Base-by-base conservation (phyloP, 2,329 filamentous ascomycete genomes). In the Fusarium duplospermum region DNA sequence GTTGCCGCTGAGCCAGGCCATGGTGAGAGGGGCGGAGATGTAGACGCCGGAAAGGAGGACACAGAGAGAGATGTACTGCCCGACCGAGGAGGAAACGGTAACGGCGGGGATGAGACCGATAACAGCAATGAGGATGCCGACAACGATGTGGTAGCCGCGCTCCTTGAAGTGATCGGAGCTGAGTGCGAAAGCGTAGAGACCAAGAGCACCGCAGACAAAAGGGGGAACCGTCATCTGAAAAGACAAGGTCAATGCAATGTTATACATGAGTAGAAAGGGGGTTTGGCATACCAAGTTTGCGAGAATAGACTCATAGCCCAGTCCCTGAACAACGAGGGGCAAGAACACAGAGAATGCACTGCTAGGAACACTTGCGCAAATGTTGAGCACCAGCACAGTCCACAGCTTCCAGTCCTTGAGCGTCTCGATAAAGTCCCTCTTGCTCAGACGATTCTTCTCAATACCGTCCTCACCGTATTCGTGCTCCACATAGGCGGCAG, bases 1-100 rank as follows among this genome's bases (percentile, higher is more conserved):
- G 58, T 79, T 79, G 66, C 77, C 77, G 50, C 74, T 79, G 22
- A 79, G 73, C 77, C 77, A 79, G 8, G 77, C 77, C 38, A 79
- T 75, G 16, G 77, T 79, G 35, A 79, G 65, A 50, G 77, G 77
- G 20, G 77, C 76, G 16, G 77, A 72, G 18, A 79, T 73, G 60
- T 79, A 79, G 59, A 75, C 73, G 22, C 77, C 77, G 4, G 74
- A 75, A 47, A 79, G 71, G 27, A 79, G 76, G 22, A 79, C 52
- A 38, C 77, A 79, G 24, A 79, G 70, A 6, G 73, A 75, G 52
- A 79, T 24, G 64, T 79, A 79, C 42, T 75, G 66, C 5, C 69
- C 76, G 11, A 73, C 72, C 24, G 16, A 66, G 6, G 77, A 78
- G 6, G 70, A 29, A n/a, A 79, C 58, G 2, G 71, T 75, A 14